A percentile compares a stretch with the other conserved stretches of the same genome.
These are phyloP conservation scores for Pterothamnion heteromorphum DNA, from an alignment of 31 red algal species.

Conservation along the genomic window DNA sequence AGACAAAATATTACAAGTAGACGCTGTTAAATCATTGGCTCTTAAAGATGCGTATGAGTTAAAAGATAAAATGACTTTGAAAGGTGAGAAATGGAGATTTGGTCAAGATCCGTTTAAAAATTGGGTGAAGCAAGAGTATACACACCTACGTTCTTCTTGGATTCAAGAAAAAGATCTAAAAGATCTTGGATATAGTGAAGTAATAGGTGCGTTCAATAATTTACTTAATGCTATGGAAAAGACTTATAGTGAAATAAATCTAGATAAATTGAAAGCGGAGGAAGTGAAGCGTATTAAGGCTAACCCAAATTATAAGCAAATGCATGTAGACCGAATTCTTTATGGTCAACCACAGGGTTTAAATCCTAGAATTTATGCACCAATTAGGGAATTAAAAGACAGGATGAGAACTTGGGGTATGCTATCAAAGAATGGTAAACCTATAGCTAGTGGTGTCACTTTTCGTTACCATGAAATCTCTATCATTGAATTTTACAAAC, in stretches of 20 bases:
- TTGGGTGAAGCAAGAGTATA: neutral
- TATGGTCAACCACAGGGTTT: neutral
- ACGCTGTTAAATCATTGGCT: neutral
- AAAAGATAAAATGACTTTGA: neutral
- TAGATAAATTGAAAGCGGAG: neutral
- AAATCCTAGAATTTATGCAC: constrained; percentile 3
- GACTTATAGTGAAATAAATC: neutral
- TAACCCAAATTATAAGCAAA: neutral
- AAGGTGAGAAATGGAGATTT: too few relatives aligned
- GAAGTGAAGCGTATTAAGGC: neutral
- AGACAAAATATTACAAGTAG: neutral
- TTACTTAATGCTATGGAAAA: neutral
- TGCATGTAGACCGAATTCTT: neutral
- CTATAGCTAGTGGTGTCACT: neutral
- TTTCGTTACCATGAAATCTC: neutral
- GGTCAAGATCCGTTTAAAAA: neutral
- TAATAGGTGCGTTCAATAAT: neutral
- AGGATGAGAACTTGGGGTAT: neutral
- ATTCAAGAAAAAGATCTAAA: neutral
- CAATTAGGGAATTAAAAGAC: neutral
- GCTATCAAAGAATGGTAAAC: neutral
- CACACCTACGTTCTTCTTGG: neutral
- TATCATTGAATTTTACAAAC: neutral
- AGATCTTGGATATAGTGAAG: neutral
- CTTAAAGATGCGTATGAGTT: neutral